Base-by-base conservation (phyloP, 495 filamentous ascomycete species). In the Arthonia radiata region DNA sequence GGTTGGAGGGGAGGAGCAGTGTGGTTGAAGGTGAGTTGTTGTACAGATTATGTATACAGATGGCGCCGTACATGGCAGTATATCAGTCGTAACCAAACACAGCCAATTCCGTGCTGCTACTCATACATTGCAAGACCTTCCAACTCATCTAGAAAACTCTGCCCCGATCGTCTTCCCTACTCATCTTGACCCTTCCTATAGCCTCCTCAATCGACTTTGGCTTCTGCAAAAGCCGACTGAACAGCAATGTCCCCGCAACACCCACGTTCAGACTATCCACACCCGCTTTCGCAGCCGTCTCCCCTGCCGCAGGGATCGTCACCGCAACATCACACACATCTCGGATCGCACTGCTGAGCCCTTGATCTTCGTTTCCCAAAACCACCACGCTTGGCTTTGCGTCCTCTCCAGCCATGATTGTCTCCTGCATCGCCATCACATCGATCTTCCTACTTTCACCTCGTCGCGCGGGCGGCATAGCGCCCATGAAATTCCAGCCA, bases 191-290 rank as follows among this genome's bases (percentile, higher is more conserved):
- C n/a, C n/a, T n/a, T n/a, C n/a, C n/a, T n/a, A n/a, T n/a, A n/a
- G n/a, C n/a, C n/a, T n/a, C n/a, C n/a, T n/a, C n/a, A n/a, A n/a
- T n/a, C n/a, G n/a, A n/a, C 27, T 27, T 36, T 23, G 43, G 41
- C 33, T 32, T 41, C 12, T 50, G 52, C 36, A 73, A 35, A 33
- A 77, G 64, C 31, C 59, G 58, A 35, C 68, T 59, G 47, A 69
- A 70, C 23, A 92, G 45, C 18, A 92, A 43, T 3, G 62, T 77
- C 3, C 71, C 64, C n/a, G 81, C 81, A 10, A 82, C 77, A 35
- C 71, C 71, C 3, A 90, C 81, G 41, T 91, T 90, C 39, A 92
- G 52, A 47, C 77, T 86, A 33, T 92, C 81, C 10, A 80, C 54
- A 9, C 48, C 54, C 4, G 44, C 33, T 6, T 47, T 44, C 9